These are phyloP conservation scores for Mimosa pudica DNA, from an alignment of 306 rosid genomes.

Conservation along the genomic window DNA sequence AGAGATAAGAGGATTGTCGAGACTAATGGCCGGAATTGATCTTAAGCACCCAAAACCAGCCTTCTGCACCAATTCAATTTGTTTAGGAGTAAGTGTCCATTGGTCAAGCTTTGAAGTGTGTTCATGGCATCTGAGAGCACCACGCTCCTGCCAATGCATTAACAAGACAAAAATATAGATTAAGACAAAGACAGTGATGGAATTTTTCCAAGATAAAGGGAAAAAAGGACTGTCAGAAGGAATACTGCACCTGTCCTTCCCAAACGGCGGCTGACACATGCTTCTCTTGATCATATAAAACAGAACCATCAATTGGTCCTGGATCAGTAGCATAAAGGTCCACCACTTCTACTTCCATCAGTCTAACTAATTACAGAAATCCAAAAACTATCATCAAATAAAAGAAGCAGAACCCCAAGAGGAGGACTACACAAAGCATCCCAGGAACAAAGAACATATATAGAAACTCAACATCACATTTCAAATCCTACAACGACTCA, in stretches of 20 bases:
- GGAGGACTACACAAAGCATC: neutral
- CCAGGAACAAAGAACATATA: neutral
- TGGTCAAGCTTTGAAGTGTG: slow-evolving; percentile 25
- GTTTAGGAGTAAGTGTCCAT: slow-evolving; percentile 15
- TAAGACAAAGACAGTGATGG: neutral
- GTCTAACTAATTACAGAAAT: neutral
- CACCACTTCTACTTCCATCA: slow-evolving; percentile 11
- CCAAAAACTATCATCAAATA: neutral
- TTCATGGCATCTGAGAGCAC: slow-evolving; percentile 28
- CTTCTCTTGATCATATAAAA: slow-evolving; percentile 66
- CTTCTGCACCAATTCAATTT: slow-evolving; percentile 15
- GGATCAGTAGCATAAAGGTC: slow-evolving; percentile 16
- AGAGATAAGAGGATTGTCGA: slow-evolving; percentile 17
- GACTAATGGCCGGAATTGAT: slow-evolving; percentile 22
- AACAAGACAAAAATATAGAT: neutral
- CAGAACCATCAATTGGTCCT: slow-evolving; percentile 21
- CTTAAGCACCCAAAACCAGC: slow-evolving; percentile 21
- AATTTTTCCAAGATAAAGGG: neutral
- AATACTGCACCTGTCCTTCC: slow-evolving; percentile 70
- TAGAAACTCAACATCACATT: neutral
- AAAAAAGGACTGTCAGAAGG: neutral
- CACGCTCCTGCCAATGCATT: slow-evolving; percentile 9
- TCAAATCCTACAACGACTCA: neutral
- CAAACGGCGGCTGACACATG: slow-evolving; percentile 76
- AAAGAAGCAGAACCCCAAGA: neutral